phyloP scores from a whole-genome alignment of 148 eudicot genomes.

The Diospyros lotus region DNA sequence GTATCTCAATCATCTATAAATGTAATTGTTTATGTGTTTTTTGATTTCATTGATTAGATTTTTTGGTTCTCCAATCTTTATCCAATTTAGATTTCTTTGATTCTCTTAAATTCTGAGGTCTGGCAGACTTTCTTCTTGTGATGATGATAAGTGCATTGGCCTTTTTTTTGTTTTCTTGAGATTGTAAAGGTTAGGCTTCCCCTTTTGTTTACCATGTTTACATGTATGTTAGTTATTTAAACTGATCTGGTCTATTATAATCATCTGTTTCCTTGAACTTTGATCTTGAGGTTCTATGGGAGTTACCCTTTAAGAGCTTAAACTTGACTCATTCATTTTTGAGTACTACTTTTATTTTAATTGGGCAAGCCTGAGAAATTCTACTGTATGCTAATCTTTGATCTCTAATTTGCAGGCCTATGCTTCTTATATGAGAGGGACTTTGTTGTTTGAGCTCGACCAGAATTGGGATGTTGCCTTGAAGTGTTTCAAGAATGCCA shows the following conservation, averaged over 20 bases:
- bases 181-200: too few relatives aligned
- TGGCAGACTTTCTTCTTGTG: too few relatives aligned
- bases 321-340: neutral
- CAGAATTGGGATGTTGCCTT: constrained; percentile 87
- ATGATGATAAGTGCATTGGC: too few relatives aligned
- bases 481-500: constrained; percentile 89
- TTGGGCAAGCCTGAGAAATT: neutral
- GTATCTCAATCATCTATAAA: too few relatives aligned
- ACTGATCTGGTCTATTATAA: neutral
- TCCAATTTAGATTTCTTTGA: too few relatives aligned
- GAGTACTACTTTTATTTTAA: neutral
- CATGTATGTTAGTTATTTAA: too few relatives aligned
- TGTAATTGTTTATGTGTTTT: too few relatives aligned
- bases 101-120: too few relatives aligned
- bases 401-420: constrained; percentile 59
- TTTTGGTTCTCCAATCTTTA: too few relatives aligned
- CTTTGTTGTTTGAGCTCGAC: constrained; percentile 84
- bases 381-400: neutral
- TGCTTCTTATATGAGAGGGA: constrained; percentile 88
- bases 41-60: too few relatives aligned
- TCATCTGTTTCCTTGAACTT: neutral
- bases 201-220: too few relatives aligned
- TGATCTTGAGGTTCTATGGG: neutral
- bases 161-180: too few relatives aligned
- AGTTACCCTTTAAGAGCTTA: neutral